phyloP scores from a whole-genome alignment of 1,284 basidiomycete species.

The Xanthoconium separans region DNA sequence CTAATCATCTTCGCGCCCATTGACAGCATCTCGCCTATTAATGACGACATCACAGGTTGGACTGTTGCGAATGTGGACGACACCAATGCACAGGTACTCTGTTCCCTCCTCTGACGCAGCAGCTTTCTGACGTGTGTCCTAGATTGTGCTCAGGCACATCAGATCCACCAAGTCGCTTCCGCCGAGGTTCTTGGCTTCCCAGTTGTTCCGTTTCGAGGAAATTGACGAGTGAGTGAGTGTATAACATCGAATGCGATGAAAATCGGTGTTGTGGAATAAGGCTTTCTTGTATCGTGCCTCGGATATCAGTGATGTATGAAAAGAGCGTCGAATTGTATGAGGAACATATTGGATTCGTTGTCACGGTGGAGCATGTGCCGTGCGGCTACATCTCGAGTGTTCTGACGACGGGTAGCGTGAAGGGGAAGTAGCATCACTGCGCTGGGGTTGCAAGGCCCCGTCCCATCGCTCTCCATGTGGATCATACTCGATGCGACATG shows the following conservation, averaged over 20 bases:
- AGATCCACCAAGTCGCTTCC: not conserved
- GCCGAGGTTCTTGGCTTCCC: not conserved
- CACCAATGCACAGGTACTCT: not conserved
- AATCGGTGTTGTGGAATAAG: not conserved
- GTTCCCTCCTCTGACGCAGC: not conserved
- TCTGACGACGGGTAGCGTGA: too few species aligned
- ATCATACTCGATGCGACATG: too few species aligned
- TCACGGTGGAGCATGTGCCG: too few species aligned
- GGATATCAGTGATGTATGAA: not conserved
- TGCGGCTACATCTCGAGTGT: too few species aligned
- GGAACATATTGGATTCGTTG: too few species aligned
- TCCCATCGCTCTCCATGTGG: too few species aligned
- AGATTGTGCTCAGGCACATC: not conserved
- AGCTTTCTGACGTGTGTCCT: not conserved
- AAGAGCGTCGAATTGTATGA: not conserved
- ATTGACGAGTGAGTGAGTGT: not conserved
- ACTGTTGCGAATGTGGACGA: not conserved
- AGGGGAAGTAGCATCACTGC: too few species aligned
- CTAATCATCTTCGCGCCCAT: not conserved
- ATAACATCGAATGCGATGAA: not conserved
- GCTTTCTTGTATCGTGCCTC: not conserved
- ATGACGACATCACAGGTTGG: not conserved
- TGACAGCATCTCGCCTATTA: not conserved
- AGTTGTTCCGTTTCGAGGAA: not conserved
- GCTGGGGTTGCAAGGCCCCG: too few species aligned